phyloP scores from a whole-genome alignment of 192 early-diverging fungal genomes.

The Phycomyces blakesleeanus region DNA sequence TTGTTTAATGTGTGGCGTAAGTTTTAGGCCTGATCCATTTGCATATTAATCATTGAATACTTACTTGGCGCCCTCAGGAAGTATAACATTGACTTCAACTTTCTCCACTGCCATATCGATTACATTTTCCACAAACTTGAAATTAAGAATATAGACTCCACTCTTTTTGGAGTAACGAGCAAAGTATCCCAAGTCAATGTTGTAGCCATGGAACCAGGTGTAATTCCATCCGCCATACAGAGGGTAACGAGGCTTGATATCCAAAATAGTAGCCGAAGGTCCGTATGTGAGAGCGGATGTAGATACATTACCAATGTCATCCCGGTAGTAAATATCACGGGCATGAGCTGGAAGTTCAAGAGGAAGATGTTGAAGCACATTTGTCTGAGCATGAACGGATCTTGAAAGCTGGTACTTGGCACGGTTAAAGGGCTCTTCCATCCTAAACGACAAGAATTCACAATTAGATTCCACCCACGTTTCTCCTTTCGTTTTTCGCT shows the following conservation, averaged over 20 bases:
- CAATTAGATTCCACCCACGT: neutral
- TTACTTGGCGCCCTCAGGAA: constrained; percentile 91
- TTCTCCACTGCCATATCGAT: constrained; percentile 60
- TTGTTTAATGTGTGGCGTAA: neutral
- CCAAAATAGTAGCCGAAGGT: constrained; percentile 51
- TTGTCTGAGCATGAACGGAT: constrained; percentile 41
- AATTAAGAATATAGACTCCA: constrained; percentile 57
- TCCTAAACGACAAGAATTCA: constrained; percentile 29
- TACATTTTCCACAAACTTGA: constrained; percentile 68
- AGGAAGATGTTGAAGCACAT: constrained; percentile 48
- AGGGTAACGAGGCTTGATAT: constrained; percentile 88
- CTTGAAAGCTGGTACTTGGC: constrained; percentile 56
- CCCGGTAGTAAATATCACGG: constrained; percentile 75
- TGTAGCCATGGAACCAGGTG: constrained; percentile 93
- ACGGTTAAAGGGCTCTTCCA: constrained; percentile 68
- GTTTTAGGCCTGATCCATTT: neutral
- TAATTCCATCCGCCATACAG: constrained; percentile 97
- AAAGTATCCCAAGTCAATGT: constrained; percentile 63
- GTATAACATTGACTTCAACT: constrained; percentile 66
- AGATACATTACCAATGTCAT: constrained; percentile 96
- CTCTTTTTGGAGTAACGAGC: constrained; percentile 51
- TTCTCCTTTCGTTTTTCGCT: too few relatives aligned
- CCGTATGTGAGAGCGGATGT: constrained; percentile 70
- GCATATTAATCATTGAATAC: too few relatives aligned
- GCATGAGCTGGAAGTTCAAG: constrained; percentile 69